Base-by-base conservation (phyloP, 2,329 filamentous ascomycete genomes). In the Rutstroemia sp. region DNA sequence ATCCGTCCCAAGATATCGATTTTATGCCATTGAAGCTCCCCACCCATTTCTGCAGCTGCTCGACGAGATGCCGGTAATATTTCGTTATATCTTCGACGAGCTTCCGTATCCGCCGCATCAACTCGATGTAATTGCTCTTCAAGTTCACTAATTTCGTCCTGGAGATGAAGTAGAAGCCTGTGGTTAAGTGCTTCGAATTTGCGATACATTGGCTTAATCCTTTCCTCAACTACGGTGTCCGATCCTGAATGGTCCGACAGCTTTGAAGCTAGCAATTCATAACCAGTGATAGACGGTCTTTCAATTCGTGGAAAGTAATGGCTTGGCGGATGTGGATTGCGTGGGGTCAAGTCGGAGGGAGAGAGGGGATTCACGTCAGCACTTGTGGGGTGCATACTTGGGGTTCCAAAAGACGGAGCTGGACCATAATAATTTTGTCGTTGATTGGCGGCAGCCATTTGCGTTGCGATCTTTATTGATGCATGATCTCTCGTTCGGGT, bases 111-210 rank as follows among this genome's bases (percentile, higher is more conserved):
- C 1, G 73, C 71, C 19, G 72, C 73, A 65, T 96, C 92, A 1
- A 94, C 72, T 0, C 77, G 75, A 17, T 82, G 80, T 1, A 96
- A 78, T 57, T 92, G 83, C 65, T 90, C 85, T 70, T 96, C 91
- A 39, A 95, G 75, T 64, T 92, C 87, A 30, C 78, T 77, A 17
- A 96, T 81, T 69, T 95, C 89, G 67, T 95, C 90, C 70, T 96
- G 92, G 16, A 95, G 76, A 60, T 94, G 85, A 0, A 96, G 76
- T 2, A 96, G 74, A 2, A 95, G 73, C 2, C 92, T 84, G 68
- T 95, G 90, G 64, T 94, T 92, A 17, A 96, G 73, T 10, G 82
- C 79, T 68, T 89, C 86, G 66, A 96, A 96, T 56, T 86, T 86
- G 45, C 92, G 83, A 69, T 95, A 96, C 57, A 95, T 79, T 1